These are phyloP conservation scores for Zygosaccharomyces pseudobailii DNA, from an alignment of 1,139 yeast genomes.

Conservation along the genomic window DNA sequence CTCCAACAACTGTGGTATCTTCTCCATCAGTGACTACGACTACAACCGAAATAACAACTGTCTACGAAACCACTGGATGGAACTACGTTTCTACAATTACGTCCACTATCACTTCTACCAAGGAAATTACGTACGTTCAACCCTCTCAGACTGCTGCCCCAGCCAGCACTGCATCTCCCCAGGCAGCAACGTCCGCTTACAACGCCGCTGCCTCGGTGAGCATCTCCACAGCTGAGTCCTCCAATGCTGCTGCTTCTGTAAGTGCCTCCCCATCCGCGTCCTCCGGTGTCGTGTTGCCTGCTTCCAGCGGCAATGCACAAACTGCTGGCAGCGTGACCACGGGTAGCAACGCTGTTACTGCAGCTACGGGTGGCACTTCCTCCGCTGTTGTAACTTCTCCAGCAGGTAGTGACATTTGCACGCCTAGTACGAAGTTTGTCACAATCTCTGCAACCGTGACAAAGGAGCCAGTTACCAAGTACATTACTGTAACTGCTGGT, in stretches of 20 bases:
- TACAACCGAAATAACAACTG: slow-evolving; percentile 11
- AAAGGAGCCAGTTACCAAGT: slow-evolving; percentile 18
- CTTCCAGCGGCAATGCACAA: too few relatives aligned
- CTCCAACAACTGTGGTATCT: slow-evolving; percentile 11
- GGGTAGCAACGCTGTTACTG: slow-evolving; percentile 6
- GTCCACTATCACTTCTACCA: slow-evolving; percentile 21
- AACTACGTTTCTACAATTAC: slow-evolving; percentile 18
- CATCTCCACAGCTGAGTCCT: too few relatives aligned
- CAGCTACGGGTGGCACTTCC: slow-evolving; percentile 9
- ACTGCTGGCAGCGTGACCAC: background rate
- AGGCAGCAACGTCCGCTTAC: background rate
- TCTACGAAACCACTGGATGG: slow-evolving; percentile 12
- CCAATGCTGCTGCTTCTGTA: background rate
- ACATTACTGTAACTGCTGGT: slow-evolving; percentile 22
- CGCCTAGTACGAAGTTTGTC: slow-evolving; percentile 1
- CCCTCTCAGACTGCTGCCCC: slow-evolving; percentile 1
- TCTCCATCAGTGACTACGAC: slow-evolving; percentile 7
- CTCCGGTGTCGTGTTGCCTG: too few relatives aligned
- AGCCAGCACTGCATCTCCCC: background rate
- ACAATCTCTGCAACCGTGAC: slow-evolving; percentile 31
- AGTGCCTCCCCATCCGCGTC: too few relatives aligned
- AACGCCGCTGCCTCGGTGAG: background rate
- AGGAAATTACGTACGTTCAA: slow-evolving; percentile 11
- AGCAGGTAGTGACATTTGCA: background rate
- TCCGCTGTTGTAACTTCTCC: slow-evolving; percentile 3